Conservation (phyloP, 2,329 filamentous ascomycete species). For the Fusarium albosuccineum region DNA sequence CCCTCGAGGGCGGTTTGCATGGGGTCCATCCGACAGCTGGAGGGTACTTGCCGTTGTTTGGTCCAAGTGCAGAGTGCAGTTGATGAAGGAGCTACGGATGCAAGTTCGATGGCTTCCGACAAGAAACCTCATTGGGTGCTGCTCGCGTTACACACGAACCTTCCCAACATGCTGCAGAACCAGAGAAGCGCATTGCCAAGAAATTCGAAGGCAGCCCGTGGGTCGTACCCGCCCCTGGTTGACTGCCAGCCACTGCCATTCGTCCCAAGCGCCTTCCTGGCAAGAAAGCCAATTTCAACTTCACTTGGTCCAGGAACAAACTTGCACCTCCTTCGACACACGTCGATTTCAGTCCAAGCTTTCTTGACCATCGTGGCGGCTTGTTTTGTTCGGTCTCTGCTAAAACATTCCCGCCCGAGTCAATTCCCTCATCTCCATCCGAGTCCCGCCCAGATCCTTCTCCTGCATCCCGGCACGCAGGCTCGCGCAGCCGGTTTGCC, state of each 20-base stretch:
- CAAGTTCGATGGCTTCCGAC: neutral
- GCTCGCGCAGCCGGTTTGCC: conserved; percentile 24
- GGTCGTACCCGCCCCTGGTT: conserved; percentile 24
- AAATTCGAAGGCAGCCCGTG: conserved; percentile 20
- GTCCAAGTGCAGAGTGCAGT: neutral
- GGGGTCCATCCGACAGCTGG: too few species aligned
- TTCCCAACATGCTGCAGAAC: neutral
- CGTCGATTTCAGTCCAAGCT: neutral
- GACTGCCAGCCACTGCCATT: conserved; percentile 19
- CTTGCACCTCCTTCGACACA: neutral
- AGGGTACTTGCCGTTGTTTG: neutral
- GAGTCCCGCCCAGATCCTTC: conserved; percentile 9
- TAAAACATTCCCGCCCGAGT: too few species aligned
- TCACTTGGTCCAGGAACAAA: conserved; percentile 15
- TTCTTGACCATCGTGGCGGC: neutral
- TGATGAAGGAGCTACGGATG: neutral
- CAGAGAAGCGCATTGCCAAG: conserved; percentile 5
- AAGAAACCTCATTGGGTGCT: conserved; percentile 7
- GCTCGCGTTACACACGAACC: conserved; percentile 1
- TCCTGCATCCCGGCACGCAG: conserved; percentile 9
- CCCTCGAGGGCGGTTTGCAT: too few species aligned
- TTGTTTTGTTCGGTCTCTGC: neutral
- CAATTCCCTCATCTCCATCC: neutral
- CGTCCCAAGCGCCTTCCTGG: conserved; percentile 16
- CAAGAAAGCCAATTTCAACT: conserved; percentile 37